A percentile compares a stretch with the other conserved stretches of the same genome.
Conservation (phyloP, 805 yeast species). For the Candida methanosorbosa region DNA sequence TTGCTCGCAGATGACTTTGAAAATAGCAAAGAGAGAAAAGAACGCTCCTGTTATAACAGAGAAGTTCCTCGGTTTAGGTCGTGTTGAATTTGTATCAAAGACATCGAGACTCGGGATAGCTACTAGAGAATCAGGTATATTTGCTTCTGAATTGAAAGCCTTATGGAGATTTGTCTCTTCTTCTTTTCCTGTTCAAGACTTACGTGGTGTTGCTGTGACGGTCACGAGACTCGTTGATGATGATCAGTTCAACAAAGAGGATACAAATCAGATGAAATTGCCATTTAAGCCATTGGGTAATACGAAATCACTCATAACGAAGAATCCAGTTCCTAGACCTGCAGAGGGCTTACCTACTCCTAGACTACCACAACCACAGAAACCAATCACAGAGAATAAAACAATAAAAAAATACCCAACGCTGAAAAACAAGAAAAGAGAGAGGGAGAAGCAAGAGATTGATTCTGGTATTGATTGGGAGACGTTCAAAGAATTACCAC, state of each 20-base stretch:
- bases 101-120: conserved; percentile 52
- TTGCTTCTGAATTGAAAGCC: conserved; percentile 50
- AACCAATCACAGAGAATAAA: not conserved
- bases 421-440: not conserved
- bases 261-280: conserved; percentile 23
- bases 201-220: conserved; percentile 74
- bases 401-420: not conserved
- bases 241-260: conserved; percentile 10
- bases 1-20: conserved; percentile 56
- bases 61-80: conserved; percentile 80
- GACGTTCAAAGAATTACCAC: conserved; percentile 58
- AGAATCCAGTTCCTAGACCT: not conserved
- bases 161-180: conserved; percentile 48
- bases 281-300: too few species aligned
- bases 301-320: conserved; percentile 5
- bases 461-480: conserved; percentile 39
- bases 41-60: conserved; percentile 69
- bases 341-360: not conserved
- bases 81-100: conserved; percentile 56
- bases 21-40: conserved; percentile 53
- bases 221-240: conserved; percentile 48
- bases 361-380: not conserved
- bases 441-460: not conserved
- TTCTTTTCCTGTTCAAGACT: conserved; percentile 43
- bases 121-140: conserved; percentile 50